Evolutionary conservation across 192 early-diverging fungal species (phyloP), one percentile per base, ranked within the genome.

Genomic region (Coemansia sp.): DNA sequence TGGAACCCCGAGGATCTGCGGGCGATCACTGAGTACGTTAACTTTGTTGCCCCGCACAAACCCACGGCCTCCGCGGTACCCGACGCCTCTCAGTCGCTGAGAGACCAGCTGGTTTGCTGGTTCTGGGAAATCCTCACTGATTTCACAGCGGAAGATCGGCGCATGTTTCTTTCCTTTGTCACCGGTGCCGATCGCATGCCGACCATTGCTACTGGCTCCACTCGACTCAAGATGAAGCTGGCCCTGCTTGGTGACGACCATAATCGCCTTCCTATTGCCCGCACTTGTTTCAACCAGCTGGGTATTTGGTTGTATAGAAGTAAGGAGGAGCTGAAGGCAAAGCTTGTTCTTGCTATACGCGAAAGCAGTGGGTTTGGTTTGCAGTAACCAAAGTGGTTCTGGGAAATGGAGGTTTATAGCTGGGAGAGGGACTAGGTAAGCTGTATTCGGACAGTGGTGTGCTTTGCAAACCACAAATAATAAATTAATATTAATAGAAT

Each of bases 221-320:
- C 18, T 15, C 51, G 21, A 39, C 49, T 96, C 65, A 62, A 68
- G 3, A 78, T 91, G 56, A 87, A 92, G 67, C 90, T 97, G 43
- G 85, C 88, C 3, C 86, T 92, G 65, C 84, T 90, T 43, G 88
- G 91, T 41, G 78, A 76, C 40, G 87, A 89, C 37, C 70, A 71
- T 46, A 71, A 71, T 60, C 86, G 94, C 18, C 81, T 95, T 42
- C 96, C 96, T 1, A 87, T 90, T 41, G 94, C 96, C 7, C 96
- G 95, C 71, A 98, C 96, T 0, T 98, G 96, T 74, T 97, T 94
- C 67, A 97, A 98, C 71, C 94, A 95, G 68, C 75, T 98, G 19
- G 86, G 93, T 12, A 77, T 98, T 6, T 94, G 90, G 75, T 83
- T 87, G 64, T 97, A 98, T 69, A 64, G 85, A 6, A 76, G 80